Evolutionary conservation across 176 grass and related monocot genomes (phyloP).

Genomic region (Poa pratensis): DNA sequence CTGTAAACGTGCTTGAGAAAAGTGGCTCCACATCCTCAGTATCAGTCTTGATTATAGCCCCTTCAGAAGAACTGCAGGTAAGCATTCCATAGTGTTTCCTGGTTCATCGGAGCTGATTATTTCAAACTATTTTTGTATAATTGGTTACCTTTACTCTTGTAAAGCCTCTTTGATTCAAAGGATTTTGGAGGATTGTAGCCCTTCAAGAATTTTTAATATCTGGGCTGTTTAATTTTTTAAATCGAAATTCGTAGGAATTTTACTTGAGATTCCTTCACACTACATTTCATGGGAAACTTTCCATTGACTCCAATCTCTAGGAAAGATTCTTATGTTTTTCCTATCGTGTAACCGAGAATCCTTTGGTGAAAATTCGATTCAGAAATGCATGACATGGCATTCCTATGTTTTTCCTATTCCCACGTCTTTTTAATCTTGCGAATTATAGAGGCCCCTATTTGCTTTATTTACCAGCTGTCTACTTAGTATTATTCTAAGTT

Average conservation of each 20-base stretch:
- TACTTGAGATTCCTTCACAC: not conserved
- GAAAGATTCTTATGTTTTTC: not conserved
- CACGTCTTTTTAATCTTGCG: not conserved
- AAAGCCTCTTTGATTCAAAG: not conserved
- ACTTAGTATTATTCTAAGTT: slow-evolving; percentile 22
- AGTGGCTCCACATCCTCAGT: slow-evolving; percentile 37
- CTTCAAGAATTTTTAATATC: not conserved
- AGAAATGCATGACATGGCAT: slow-evolving; percentile 4
- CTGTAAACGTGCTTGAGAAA: slow-evolving; percentile 55
- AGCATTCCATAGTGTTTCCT: slow-evolving; percentile 39
- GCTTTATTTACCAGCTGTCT: slow-evolving; percentile 33
- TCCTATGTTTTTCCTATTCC: slow-evolving; percentile 17
- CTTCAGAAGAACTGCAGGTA: slow-evolving; percentile 66
- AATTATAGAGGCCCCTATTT: not conserved
- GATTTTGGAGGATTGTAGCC: slow-evolving; percentile 4
- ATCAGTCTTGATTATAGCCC: slow-evolving; percentile 53
- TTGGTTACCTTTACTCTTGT: slow-evolving; percentile 5
- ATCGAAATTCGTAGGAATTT: not conserved
- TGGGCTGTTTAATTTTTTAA: not conserved
- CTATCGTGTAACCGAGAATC: not conserved
- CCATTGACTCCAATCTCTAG: slow-evolving; percentile 15
- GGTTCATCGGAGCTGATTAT: slow-evolving; percentile 20
- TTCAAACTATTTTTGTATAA: slow-evolving; percentile 4
- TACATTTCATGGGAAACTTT: slow-evolving; percentile 8
- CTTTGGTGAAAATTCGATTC: not conserved